Evolutionary conservation across 148 eudicot species (phyloP).

Genomic region (Amaranthus palmeri): DNA sequence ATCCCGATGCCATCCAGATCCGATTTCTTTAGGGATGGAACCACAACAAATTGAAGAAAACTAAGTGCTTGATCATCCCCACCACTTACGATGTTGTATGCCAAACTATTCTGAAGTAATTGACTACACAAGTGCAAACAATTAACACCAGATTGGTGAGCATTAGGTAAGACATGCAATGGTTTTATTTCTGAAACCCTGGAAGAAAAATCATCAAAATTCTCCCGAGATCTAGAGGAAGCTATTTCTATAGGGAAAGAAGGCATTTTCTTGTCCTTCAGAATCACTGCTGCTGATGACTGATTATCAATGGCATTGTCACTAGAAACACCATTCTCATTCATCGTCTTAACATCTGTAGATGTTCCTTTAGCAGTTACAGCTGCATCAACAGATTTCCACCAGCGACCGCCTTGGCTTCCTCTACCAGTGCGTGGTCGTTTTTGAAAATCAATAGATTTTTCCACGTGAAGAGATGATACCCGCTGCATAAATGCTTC

Average conservation of each 20-base stretch:
- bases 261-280: slow-evolving; percentile 17
- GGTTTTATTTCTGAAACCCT: slow-evolving; percentile 39
- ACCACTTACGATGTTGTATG: slow-evolving; percentile 56
- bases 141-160: slow-evolving; percentile 95
- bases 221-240: slow-evolving; percentile 31
- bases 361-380: slow-evolving; percentile 18
- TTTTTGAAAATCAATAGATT: slow-evolving; percentile 59
- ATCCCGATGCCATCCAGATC: slow-evolving; percentile 18
- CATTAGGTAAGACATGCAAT: slow-evolving; percentile 48
- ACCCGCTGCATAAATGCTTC: slow-evolving; percentile 51
- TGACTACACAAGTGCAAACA: slow-evolving; percentile 53
- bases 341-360: slow-evolving; percentile 8
- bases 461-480: slow-evolving; percentile 49
- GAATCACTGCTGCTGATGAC: slow-evolving; percentile 20
- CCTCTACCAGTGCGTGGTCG: slow-evolving; percentile 99
- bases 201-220: slow-evolving; percentile 26
- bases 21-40: slow-evolving; percentile 25
- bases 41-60: slow-evolving; percentile 48
- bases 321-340: slow-evolving; percentile 1
- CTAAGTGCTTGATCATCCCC: slow-evolving; percentile 95
- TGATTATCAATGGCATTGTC: slow-evolving; percentile 18
- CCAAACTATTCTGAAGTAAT: slow-evolving; percentile 26
- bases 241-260: slow-evolving; percentile 15
- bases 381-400: slow-evolving; percentile 51
- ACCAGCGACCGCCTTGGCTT: slow-evolving; percentile 99